Evolutionary conservation across 768 basidiomycete species (phyloP), one percentile per base, ranked within the genome.

Genomic region (Lentinula lateritia): DNA sequence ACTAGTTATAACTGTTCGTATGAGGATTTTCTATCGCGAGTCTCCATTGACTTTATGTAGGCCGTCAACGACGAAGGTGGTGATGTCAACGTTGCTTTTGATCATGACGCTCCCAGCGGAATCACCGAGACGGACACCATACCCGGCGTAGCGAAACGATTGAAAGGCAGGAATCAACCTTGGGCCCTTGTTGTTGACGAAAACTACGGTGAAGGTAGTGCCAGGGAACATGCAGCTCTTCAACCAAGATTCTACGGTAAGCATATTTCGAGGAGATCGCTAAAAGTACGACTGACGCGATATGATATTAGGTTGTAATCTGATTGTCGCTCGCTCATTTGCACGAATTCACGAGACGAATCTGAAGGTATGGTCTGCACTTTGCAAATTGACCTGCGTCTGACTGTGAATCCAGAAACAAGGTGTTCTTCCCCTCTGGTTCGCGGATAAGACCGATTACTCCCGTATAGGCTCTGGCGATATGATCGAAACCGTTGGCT

Each of bases 331-430:
- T 0, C 81, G 94, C 20, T 98, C 95, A 1, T 98, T 99, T 69
- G 97, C 97, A 65, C 89, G 97, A 55, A 99, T 99, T 55, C 97
- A 99, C 71, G 97, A 98, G 77, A 96, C 95, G 6, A 98, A 98
- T 73, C 75, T 98, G 61, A 97, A 97, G 80, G 93, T 90, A 64
- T 42, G 38, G 12, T 36, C 28, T 46, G 5, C 28, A 13, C 41
- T 18, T 28, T 16, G 20, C 13, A 28, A 36, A 3, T 43, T 38
- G 23, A 12, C 15, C 2, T 34, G 28, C 0, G 32, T 45, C 28
- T 56, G 20, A 50, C 42, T 34, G 50, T 20, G 62, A 34, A 38
- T 69, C 23, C 71, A 95, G 92, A 99, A 99, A 85, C 97, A 99
- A 84, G 97, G 97, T 38, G 79, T 99, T 54, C 81, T 99, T 18